Conservation (phyloP, 2,329 filamentous ascomycete species). For the Hymenoscyphus fructigenus region DNA sequence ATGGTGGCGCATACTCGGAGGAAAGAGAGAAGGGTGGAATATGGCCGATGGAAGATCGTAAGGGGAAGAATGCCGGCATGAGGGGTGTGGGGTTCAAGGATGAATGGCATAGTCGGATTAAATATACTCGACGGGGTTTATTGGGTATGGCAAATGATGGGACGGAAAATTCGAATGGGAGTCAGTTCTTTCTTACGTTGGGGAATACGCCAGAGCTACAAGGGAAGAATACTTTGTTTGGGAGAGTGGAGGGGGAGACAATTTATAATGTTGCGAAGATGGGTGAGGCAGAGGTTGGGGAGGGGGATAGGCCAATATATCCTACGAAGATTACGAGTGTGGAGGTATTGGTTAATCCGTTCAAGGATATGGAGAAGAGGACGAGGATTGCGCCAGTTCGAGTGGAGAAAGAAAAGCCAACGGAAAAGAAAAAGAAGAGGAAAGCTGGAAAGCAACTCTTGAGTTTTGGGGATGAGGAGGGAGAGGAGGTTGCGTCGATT, state of each 20-base stretch:
- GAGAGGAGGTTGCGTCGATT: constrained; percentile 56
- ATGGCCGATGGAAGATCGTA: constrained; percentile 61
- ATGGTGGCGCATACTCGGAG: constrained; percentile 69
- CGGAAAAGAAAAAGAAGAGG: constrained; percentile 56
- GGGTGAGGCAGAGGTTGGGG: constrained; percentile 80
- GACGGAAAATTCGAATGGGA: constrained; percentile 79
- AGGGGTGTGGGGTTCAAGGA: constrained; percentile 67
- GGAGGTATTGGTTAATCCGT: constrained; percentile 79
- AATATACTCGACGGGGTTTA: constrained; percentile 87
- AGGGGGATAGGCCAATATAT: constrained; percentile 82
- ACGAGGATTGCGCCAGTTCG: constrained; percentile 51
- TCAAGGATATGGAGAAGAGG: constrained; percentile 75
- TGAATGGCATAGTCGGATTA: constrained; percentile 88
- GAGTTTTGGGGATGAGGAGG: constrained; percentile 71
- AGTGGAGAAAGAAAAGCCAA: constrained; percentile 41
- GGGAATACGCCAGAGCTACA: constrained; percentile 82
- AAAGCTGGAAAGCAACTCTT: constrained; percentile 75
- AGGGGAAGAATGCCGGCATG: constrained; percentile 59
- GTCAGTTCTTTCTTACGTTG: constrained; percentile 95
- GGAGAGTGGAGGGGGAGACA: constrained; percentile 85
- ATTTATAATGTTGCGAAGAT: constrained; percentile 96
- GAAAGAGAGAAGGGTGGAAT: constrained; percentile 38
- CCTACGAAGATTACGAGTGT: constrained; percentile 73
- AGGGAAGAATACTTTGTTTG: constrained; percentile 91
- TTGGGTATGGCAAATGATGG: constrained; percentile 96